A percentile compares a stretch with the other conserved stretches of the same genome.
Evolutionary conservation across 108 stramenopile genomes (phyloP).

Genomic region (Cyclostephanos invisitatus): DNA sequence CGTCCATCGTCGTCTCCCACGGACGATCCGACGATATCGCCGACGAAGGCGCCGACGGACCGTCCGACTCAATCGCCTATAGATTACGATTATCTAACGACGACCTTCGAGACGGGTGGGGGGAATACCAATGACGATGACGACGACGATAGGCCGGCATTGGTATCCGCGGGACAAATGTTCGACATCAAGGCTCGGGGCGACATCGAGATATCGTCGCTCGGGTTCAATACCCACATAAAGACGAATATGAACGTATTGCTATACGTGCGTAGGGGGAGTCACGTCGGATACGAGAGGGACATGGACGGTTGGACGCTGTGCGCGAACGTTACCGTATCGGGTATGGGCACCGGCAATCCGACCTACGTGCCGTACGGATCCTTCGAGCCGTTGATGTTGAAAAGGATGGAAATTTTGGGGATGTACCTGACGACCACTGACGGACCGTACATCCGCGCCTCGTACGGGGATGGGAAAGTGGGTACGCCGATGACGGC

Average conservation of each 20-base stretch:
- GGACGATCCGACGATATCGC: background rate
- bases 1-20: background rate
- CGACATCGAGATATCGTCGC: constrained; percentile 4
- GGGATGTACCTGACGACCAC: constrained; percentile 29
- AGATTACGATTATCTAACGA: constrained; percentile 1
- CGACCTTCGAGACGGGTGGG: background rate
- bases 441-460: constrained; percentile 31
- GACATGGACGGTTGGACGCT: constrained; percentile 16
- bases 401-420: background rate
- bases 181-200: constrained; percentile 25
- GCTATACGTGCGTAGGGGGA: constrained; percentile 27
- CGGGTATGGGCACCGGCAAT: constrained; percentile 22
- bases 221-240: constrained; percentile 37
- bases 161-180: constrained; percentile 25
- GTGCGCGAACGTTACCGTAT: constrained; percentile 11
- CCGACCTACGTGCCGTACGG: constrained; percentile 22
- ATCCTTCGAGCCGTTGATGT: constrained; percentile 15
- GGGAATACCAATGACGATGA: background rate
- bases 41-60: background rate
- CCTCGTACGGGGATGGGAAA: background rate
- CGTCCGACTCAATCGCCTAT: background rate
- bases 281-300: constrained; percentile 21
- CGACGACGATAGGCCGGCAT: background rate
- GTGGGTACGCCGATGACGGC: constrained; percentile 20
- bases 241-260: constrained; percentile 4